Percentiles rank a stretch among this genome's conserved stretches.
Conservation (phyloP, 768 basidiomycete species). For the Psilocybe azurescens region DNA sequence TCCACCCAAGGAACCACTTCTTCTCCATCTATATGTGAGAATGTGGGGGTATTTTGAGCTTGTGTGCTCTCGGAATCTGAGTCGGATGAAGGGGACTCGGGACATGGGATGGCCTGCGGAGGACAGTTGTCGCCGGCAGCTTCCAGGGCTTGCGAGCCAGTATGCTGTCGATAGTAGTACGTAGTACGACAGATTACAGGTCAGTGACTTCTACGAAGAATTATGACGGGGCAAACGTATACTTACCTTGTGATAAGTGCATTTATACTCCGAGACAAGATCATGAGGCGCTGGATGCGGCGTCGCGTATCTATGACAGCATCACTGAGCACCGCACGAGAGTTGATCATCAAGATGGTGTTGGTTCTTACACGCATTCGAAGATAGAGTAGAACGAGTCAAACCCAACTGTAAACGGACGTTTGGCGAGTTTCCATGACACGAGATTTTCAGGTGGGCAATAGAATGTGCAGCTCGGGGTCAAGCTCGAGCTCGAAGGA, state of each 20-base stretch:
- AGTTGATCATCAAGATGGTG: neutral
- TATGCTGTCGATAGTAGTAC: neutral
- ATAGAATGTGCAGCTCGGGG: neutral
- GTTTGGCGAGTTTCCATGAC: neutral
- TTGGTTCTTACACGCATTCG: constrained; percentile 3
- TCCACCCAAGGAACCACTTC: constrained; percentile 19
- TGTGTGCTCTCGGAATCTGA: neutral
- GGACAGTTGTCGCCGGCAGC: constrained; percentile 7
- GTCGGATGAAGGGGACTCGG: neutral
- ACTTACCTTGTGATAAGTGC: constrained; percentile 20
- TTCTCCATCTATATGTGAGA: constrained; percentile 12
- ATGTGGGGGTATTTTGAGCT: neutral
- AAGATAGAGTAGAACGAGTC: constrained; percentile 8
- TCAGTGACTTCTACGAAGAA: neutral
- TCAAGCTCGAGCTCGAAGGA: neutral
- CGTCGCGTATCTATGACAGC: neutral
- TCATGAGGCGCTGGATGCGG: neutral
- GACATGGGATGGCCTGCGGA: constrained; percentile 14
- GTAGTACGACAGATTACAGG: neutral
- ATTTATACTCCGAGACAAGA: constrained; percentile 10
- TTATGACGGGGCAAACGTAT: neutral
- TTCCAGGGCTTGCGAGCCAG: constrained; percentile 10
- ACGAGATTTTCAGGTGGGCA: neutral
- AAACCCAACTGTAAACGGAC: neutral
- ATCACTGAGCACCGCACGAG: neutral